A percentile compares a stretch with the other conserved stretches of the same genome.
Conservation (phyloP, 1,284 basidiomycete species). For the Leccinum angustisporum region DNA sequence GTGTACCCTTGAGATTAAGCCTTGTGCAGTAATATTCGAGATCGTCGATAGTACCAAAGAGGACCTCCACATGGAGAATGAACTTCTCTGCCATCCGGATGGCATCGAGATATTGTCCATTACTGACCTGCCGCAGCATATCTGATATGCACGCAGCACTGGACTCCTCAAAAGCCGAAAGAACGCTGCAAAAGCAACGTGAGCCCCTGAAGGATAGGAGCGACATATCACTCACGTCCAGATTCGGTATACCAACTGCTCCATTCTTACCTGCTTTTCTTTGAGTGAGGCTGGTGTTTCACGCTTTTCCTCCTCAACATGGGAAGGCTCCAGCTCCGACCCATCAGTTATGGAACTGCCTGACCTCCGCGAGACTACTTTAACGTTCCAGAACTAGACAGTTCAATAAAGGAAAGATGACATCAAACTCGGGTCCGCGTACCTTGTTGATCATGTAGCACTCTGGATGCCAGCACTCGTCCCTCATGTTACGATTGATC, state of each 20-base stretch:
- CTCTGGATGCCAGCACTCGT: constrained; percentile 99
- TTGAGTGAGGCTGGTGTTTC: constrained; percentile 86
- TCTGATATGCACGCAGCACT: constrained; percentile 99
- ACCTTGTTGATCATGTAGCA: constrained; percentile 99
- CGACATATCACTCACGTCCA: constrained; percentile 73
- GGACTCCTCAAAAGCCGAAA: constrained; percentile 98
- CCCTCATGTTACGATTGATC: constrained; percentile 96
- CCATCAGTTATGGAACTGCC: constrained; percentile 59
- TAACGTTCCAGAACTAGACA: constrained; percentile 96
- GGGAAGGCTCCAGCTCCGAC: constrained; percentile 51
- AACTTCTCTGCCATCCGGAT: constrained; percentile 99
- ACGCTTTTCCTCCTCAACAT: constrained; percentile 72
- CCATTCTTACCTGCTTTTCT: constrained; percentile 92
- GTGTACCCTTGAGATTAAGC: constrained; percentile 78
- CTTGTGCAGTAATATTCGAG: constrained; percentile 88
- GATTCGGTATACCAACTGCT: constrained; percentile 96
- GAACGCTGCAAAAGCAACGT: constrained; percentile 53
- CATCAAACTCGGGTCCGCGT: constrained; percentile 18
- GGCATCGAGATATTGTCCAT: constrained; percentile 93
- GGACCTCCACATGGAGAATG: constrained; percentile 96
- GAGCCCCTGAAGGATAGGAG: constrained; percentile 7
- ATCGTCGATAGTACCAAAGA: constrained; percentile 97
- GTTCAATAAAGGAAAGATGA: constrained; percentile 17
- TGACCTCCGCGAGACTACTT: constrained; percentile 80
- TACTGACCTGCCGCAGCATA: constrained; percentile 97